A percentile compares a stretch with the other conserved stretches of the same genome.
Conservation (phyloP, 805 yeast species). For the Candida wancherniae region DNA sequence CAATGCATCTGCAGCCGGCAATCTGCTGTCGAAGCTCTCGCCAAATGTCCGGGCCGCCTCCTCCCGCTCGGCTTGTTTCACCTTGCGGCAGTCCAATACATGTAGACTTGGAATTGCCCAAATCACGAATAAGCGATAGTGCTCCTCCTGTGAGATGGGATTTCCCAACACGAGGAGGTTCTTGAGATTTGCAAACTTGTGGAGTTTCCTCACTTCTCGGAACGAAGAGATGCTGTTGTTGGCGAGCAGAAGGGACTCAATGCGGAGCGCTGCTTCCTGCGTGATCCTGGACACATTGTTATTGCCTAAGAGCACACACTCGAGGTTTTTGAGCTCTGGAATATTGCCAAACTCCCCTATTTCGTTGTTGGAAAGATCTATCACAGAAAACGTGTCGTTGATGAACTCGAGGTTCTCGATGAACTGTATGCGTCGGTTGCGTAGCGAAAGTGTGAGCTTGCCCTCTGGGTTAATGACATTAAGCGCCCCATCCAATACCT, state of each 20-base stretch:
- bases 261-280: slow-evolving; percentile 17
- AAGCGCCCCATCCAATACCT: slow-evolving; percentile 27
- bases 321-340: slow-evolving; percentile 40
- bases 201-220: slow-evolving; percentile 25
- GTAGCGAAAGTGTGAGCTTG: slow-evolving; percentile 30
- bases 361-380: slow-evolving; percentile 77
- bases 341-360: slow-evolving; percentile 50
- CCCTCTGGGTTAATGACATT: slow-evolving; percentile 32
- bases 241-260: slow-evolving; percentile 49
- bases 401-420: slow-evolving; percentile 34
- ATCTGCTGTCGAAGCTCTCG: slow-evolving; percentile 16
- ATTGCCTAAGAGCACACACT: slow-evolving; percentile 55
- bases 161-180: slow-evolving; percentile 55
- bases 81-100: slow-evolving; percentile 63
- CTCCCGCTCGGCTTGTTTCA: slow-evolving; percentile 51
- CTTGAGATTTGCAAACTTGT: slow-evolving; percentile 5
- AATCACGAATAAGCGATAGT: slow-evolving; percentile 58
- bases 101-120: slow-evolving; percentile 60
- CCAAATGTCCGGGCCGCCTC: slow-evolving; percentile 43
- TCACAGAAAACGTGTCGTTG: slow-evolving; percentile 37
- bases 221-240: slow-evolving; percentile 48
- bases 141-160: slow-evolving; percentile 43
- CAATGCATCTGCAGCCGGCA: slow-evolving; percentile 26
- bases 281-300: slow-evolving; percentile 50
- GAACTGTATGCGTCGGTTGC: slow-evolving; percentile 28